These are phyloP conservation scores for Tripterygium wilfordii DNA, from an alignment of 177 flowering plant species.

Conservation along the genomic window DNA sequence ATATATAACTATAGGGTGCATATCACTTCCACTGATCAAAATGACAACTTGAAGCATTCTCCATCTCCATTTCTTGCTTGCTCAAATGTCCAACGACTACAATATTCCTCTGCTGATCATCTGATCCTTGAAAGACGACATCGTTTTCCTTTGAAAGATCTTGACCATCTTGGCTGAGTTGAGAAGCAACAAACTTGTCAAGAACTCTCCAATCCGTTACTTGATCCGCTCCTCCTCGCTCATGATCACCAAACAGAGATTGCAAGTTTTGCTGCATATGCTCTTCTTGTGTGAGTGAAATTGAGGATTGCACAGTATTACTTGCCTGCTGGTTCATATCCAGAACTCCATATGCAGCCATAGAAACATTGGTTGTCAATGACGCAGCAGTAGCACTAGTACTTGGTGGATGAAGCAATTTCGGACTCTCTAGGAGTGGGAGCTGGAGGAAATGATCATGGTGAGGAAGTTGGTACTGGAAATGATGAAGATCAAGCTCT, in stretches of 20 bases:
- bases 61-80: slow-evolving; percentile 12
- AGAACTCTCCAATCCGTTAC: slow-evolving; percentile 51
- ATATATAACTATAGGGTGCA: no score
- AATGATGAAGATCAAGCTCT: slow-evolving; percentile 33
- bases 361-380: slow-evolving; percentile 4
- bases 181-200: slow-evolving; percentile 56
- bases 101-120: no score
- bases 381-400: slow-evolving; percentile 6
- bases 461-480: slow-evolving; percentile 34
- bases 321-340: slow-evolving; percentile 22
- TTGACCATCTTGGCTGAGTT: slow-evolving; percentile 47
- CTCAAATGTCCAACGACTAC: slow-evolving; percentile 4
- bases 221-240: slow-evolving; percentile 25
- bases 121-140: no score
- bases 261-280: slow-evolving; percentile 13
- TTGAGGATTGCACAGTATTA: slow-evolving; percentile 19
- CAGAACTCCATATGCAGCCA: slow-evolving; percentile 11
- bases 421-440: slow-evolving; percentile 45
- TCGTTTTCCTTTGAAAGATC: slow-evolving; percentile 17
- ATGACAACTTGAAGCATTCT: slow-evolving; percentile 23
- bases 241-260: slow-evolving; percentile 2
- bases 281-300: slow-evolving; percentile 23
- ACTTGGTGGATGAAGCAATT: slow-evolving; percentile 16
- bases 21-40: slow-evolving; percentile 41
- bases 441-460: slow-evolving; percentile 31